phyloP scores from a whole-genome alignment of 768 basidiomycete species.

The Kwoniella heveanensis region DNA sequence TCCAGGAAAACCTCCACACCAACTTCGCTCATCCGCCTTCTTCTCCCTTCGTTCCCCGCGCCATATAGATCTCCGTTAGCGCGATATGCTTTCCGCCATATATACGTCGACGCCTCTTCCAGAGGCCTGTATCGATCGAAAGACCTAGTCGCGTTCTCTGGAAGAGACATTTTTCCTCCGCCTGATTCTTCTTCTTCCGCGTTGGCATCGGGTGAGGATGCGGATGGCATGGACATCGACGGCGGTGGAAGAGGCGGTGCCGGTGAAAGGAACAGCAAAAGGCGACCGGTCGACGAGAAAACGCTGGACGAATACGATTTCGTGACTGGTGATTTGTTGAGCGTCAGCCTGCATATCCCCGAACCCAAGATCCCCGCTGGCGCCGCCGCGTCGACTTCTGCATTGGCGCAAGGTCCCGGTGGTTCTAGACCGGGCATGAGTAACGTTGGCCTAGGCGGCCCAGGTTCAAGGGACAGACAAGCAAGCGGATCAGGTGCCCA shows the following conservation, averaged over 20 bases:
- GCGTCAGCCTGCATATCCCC: slow-evolving; percentile 36
- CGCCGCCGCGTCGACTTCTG: not conserved
- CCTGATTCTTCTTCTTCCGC: not conserved
- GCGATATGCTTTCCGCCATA: slow-evolving; percentile 46
- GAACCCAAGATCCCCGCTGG: slow-evolving; percentile 35
- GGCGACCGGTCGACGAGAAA: slow-evolving; percentile 43
- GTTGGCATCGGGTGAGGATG: too few species aligned
- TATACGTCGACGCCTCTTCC: slow-evolving; percentile 50
- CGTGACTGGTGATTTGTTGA: slow-evolving; percentile 46
- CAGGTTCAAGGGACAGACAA: not conserved
- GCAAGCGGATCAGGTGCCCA: slow-evolving; percentile 2
- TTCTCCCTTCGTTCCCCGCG: slow-evolving; percentile 44
- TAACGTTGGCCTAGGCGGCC: not conserved
- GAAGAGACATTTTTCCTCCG: slow-evolving; percentile 37
- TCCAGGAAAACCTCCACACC: slow-evolving; percentile 51
- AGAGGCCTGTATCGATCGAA: slow-evolving; percentile 41
- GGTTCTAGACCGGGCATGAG: not conserved
- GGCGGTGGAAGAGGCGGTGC: not conserved
- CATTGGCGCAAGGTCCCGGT: not conserved
- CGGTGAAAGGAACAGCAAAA: not conserved
- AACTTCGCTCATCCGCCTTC: slow-evolving; percentile 39
- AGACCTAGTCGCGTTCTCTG: slow-evolving; percentile 44
- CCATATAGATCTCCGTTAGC: slow-evolving; percentile 48
- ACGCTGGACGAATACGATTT: slow-evolving; percentile 46
- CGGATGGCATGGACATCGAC: slow-evolving; percentile 3